Conservation (phyloP, 495 filamentous ascomycete species). For the Penicillium dipodomyicola region DNA sequence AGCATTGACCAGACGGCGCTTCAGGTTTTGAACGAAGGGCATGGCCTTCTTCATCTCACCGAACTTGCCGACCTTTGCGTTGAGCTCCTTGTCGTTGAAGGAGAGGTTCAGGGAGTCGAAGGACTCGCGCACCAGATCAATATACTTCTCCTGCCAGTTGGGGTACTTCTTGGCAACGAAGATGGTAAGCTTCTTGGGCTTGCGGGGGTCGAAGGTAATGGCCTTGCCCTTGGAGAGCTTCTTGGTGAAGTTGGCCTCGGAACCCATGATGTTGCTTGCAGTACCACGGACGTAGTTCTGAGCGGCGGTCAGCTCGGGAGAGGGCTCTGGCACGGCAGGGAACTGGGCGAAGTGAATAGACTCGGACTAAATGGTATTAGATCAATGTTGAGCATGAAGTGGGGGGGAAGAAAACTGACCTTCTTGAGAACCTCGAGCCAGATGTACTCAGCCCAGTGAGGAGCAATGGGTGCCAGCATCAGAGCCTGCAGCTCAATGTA, state of each 20-base stretch:
- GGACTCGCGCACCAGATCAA: conserved; percentile 70
- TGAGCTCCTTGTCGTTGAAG: conserved; percentile 77
- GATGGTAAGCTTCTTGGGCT: conserved; percentile 87
- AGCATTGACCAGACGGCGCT: conserved; percentile 67
- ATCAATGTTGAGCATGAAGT: neutral
- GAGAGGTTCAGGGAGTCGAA: conserved; percentile 54
- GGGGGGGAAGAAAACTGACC: conserved; percentile 31
- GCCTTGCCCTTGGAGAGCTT: conserved; percentile 83
- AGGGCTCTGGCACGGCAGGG: conserved; percentile 65
- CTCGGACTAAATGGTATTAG: conserved; percentile 38
- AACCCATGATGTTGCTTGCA: conserved; percentile 75
- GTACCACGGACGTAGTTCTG: conserved; percentile 77
- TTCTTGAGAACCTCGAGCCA: conserved; percentile 87
- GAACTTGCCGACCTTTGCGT: conserved; percentile 70
- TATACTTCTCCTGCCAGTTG: conserved; percentile 86
- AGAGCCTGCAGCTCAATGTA: conserved; percentile 89
- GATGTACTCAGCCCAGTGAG: conserved; percentile 93
- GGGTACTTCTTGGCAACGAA: conserved; percentile 77
- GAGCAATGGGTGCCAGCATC: conserved; percentile 73
- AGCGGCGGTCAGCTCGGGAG: conserved; percentile 65
- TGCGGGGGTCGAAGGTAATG: conserved; percentile 77
- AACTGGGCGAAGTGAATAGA: conserved; percentile 79
- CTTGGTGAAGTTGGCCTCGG: conserved; percentile 81
- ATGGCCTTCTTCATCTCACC: conserved; percentile 95
- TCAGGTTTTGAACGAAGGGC: conserved; percentile 89